A percentile compares a stretch with the other conserved stretches of the same genome.
Conservation (phyloP, 2,329 filamentous ascomycete genomes). For the Pseudopithomyces maydicus region DNA sequence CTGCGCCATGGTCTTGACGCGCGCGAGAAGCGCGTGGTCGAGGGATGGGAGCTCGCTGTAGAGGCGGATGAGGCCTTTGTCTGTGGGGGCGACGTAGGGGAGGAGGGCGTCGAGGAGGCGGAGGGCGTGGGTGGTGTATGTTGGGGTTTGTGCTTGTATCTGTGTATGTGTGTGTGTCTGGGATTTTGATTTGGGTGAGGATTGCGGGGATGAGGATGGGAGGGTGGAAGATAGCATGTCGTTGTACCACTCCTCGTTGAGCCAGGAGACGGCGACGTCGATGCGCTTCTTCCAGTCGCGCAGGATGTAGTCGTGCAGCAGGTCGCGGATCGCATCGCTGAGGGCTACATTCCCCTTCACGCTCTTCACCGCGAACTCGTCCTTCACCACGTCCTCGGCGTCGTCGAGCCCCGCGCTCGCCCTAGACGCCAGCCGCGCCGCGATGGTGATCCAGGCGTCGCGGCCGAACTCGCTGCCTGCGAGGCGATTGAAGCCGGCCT, state of each 20-base stretch:
- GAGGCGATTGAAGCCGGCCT: slow-evolving; percentile 78
- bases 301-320: too few relatives aligned
- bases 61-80: slow-evolving; percentile 89
- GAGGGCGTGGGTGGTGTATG: slow-evolving; percentile 74
- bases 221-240: too few relatives aligned
- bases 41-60: slow-evolving; percentile 88
- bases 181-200: slow-evolving; percentile 48
- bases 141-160: too few relatives aligned
- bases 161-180: too few relatives aligned
- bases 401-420: slow-evolving; percentile 73
- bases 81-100: slow-evolving; percentile 87
- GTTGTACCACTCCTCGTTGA: slow-evolving; percentile 98
- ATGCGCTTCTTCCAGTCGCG: slow-evolving; percentile 84
- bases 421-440: slow-evolving; percentile 83
- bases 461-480: slow-evolving; percentile 83
- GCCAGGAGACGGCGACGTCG: slow-evolving; percentile 88
- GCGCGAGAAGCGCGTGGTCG: slow-evolving; percentile 70
- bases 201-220: slow-evolving; percentile 45
- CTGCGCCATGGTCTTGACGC: slow-evolving; percentile 68
- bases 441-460: slow-evolving; percentile 88
- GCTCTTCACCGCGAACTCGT: slow-evolving; percentile 54
- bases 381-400: slow-evolving; percentile 66
- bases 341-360: slow-evolving; percentile 53
- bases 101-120: slow-evolving; percentile 87
- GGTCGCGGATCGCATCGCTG: slow-evolving; percentile 71